These are phyloP conservation scores for Tetrapisispora pingtungensis DNA, from an alignment of 805 yeast species.

Conservation along the genomic window DNA sequence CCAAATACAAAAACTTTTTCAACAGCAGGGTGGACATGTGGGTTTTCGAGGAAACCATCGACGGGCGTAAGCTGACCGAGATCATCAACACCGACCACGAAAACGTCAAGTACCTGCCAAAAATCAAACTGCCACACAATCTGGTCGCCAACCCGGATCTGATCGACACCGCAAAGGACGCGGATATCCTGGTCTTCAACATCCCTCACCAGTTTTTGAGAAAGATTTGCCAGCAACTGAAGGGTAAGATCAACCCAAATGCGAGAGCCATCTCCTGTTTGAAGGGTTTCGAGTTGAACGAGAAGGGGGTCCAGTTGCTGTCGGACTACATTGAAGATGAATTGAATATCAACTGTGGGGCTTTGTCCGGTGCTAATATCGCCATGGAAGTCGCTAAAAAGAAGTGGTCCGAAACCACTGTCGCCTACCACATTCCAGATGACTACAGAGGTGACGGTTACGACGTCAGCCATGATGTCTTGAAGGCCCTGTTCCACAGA, in stretches of 20 bases:
- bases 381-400: conserved; percentile 95
- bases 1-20: conserved; percentile 62
- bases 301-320: conserved; percentile 75
- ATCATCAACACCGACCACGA: conserved; percentile 86
- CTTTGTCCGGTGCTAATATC: conserved; percentile 90
- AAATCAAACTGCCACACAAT: conserved; percentile 74
- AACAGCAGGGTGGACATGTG: conserved; percentile 79
- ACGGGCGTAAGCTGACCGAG: conserved; percentile 76
- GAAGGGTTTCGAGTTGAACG: conserved; percentile 86
- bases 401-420: conserved; percentile 96
- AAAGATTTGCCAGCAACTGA: conserved; percentile 61
- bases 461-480: conserved; percentile 54
- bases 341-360: conserved; percentile 88
- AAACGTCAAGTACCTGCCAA: conserved; percentile 92
- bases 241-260: conserved; percentile 59
- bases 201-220: conserved; percentile 95
- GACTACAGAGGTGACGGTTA: conserved; percentile 41
- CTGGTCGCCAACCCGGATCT: conserved; percentile 81
- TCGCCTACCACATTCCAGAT: conserved; percentile 71
- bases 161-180: conserved; percentile 61
- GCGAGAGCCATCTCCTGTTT: conserved; percentile 90
- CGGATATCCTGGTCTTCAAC: conserved; percentile 85
- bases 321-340: conserved; percentile 70
- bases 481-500: conserved; percentile 87
- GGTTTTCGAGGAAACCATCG: conserved; percentile 81